phyloP scores from a whole-genome alignment of 78 protist species.

The Dictyostelium brefeldianum region DNA sequence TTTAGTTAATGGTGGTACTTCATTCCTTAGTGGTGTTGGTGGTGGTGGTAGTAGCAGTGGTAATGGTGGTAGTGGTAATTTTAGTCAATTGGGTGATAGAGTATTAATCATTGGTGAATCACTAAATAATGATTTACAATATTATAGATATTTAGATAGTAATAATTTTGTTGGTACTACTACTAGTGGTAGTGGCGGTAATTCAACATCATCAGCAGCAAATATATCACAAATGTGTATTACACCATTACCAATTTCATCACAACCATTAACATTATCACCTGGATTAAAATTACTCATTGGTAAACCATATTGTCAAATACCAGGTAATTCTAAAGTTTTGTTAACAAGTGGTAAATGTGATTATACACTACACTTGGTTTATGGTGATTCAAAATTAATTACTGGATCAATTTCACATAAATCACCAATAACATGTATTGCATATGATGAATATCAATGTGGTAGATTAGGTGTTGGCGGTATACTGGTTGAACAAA shows the following conservation, averaged over 20 bases:
- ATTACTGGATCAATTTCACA: constrained; percentile 15
- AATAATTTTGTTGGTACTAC: neutral
- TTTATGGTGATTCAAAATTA: constrained; percentile 34
- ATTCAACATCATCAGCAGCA: no score
- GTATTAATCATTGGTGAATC: constrained; percentile 48
- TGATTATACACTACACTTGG: constrained; percentile 31
- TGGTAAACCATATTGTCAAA: constrained; percentile 57
- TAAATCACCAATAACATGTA: constrained; percentile 62
- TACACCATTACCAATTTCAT: neutral
- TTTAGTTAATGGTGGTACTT: neutral
- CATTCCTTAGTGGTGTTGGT: constrained; percentile 1
- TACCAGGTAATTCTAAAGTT: constrained; percentile 24
- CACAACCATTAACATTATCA: constrained; percentile 15
- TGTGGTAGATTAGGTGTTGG: constrained; percentile 71
- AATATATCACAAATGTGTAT: neutral
- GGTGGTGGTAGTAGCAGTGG: neutral
- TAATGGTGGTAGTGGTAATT: neutral
- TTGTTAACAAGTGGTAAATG: constrained; percentile 54
- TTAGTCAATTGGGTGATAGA: constrained; percentile 11
- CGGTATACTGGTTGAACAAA: constrained; percentile 2
- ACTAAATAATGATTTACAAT: constrained; percentile 42
- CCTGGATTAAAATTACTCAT: constrained; percentile 19
- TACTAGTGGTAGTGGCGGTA: neutral
- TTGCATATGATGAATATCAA: constrained; percentile 32
- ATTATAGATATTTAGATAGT: constrained; percentile 2